Conservation (phyloP, 306 rosid genomes). For the Citrullus mucosospermus region DNA sequence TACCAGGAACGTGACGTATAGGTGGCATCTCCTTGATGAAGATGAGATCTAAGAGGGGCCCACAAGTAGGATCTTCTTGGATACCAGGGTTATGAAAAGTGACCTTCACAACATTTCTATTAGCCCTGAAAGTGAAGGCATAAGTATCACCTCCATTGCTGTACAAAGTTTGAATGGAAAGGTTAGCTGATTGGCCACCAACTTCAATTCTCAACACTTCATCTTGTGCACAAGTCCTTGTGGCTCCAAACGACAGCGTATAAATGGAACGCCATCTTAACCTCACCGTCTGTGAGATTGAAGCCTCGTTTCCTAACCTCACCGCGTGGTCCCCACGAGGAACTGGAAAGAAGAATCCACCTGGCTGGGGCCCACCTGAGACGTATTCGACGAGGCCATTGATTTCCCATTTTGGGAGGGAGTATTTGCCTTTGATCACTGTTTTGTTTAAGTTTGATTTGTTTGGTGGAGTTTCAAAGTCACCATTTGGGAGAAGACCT, state of each 20-base stretch:
- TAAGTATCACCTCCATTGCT: slow-evolving; percentile 39
- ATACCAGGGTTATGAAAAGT: slow-evolving; percentile 39
- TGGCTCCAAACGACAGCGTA: slow-evolving; percentile 35
- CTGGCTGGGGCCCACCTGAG: slow-evolving; percentile 45
- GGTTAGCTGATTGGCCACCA: slow-evolving; percentile 12
- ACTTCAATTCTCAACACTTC: slow-evolving; percentile 21
- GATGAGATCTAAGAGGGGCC: slow-evolving; percentile 40
- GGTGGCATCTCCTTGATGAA: slow-evolving; percentile 36
- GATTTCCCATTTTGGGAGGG: slow-evolving; percentile 56
- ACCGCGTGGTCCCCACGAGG: slow-evolving; percentile 40
- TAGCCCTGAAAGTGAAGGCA: slow-evolving; percentile 28
- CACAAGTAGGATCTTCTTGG: slow-evolving; percentile 47
- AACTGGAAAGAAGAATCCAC: slow-evolving; percentile 29
- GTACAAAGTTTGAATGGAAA: slow-evolving; percentile 34
- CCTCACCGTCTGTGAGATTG: slow-evolving; percentile 26
- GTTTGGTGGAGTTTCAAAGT: slow-evolving; percentile 34
- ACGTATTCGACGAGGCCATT: slow-evolving; percentile 38
- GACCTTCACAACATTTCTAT: slow-evolving; percentile 15
- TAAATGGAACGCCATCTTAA: slow-evolving; percentile 19
- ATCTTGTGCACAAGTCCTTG: slow-evolving; percentile 50
- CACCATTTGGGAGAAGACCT: slow-evolving; percentile 38
- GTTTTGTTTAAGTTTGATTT: slow-evolving; percentile 29
- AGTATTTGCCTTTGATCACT: slow-evolving; percentile 27
- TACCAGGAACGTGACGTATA: slow-evolving; percentile 10
- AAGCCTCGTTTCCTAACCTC: slow-evolving; percentile 43